These are phyloP conservation scores for Guyanaporus albipodus DNA, from an alignment of 768 basidiomycete genomes.

Conservation along the genomic window DNA sequence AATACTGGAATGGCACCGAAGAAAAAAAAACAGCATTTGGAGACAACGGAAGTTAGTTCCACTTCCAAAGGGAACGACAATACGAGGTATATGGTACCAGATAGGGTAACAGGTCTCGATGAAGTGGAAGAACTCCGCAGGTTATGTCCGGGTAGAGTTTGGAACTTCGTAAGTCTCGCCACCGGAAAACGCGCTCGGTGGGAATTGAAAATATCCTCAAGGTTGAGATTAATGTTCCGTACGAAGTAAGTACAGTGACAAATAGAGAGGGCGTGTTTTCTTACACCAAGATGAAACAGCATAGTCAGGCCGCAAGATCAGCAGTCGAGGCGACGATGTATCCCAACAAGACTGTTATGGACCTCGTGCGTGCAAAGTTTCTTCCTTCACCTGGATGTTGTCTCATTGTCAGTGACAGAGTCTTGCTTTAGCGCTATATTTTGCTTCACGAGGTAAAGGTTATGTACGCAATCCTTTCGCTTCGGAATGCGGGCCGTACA, in stretches of 20 bases:
- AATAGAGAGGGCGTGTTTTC: not conserved
- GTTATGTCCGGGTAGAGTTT: slow-evolving; percentile 73
- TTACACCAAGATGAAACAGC: slow-evolving; percentile 39
- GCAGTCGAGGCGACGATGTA: slow-evolving; percentile 69
- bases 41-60: not conserved
- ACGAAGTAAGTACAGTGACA: slow-evolving; percentile 45
- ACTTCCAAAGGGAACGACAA: slow-evolving; percentile 8
- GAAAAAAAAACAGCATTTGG: slow-evolving; percentile 35
- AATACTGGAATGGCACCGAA: slow-evolving; percentile 42
- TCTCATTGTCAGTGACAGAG: slow-evolving; percentile 49
- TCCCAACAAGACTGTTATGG: slow-evolving; percentile 83
- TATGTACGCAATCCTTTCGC: slow-evolving; percentile 40
- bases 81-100: slow-evolving; percentile 85
- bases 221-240: slow-evolving; percentile 87
- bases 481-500: slow-evolving; percentile 46
- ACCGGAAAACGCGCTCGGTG: not conserved
- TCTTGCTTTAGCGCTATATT: slow-evolving; percentile 87
- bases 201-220: slow-evolving; percentile 25
- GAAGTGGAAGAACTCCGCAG: slow-evolving; percentile 73
- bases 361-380: slow-evolving; percentile 57
- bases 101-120: slow-evolving; percentile 75
- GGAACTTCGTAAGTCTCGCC: slow-evolving; percentile 74
- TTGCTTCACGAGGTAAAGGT: slow-evolving; percentile 82
- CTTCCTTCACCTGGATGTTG: not conserved
- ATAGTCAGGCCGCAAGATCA: slow-evolving; percentile 55